phyloP scores from a whole-genome alignment of 495 filamentous ascomycete species.

The Lasiosphaeria ovina region DNA sequence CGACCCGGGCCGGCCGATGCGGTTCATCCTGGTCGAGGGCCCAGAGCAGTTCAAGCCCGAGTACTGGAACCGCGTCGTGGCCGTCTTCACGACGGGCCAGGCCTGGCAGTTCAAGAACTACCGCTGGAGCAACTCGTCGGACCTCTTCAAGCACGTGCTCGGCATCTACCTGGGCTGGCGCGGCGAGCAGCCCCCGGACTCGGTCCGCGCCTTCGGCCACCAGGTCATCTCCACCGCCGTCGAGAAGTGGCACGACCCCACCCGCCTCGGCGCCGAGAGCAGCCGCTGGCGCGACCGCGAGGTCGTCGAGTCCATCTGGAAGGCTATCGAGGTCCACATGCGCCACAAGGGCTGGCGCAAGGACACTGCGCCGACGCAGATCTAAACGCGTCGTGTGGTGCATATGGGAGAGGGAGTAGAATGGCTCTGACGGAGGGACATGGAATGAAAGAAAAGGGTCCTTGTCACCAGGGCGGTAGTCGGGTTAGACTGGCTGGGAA shows the following conservation, averaged over 20 bases:
- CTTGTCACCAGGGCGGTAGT: too few relatives aligned
- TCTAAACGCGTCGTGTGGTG: conserved; percentile 24
- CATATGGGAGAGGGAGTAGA: too few relatives aligned
- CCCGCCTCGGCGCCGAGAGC: conserved; percentile 46
- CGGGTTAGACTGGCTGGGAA: too few relatives aligned
- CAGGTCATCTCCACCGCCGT: conserved; percentile 71
- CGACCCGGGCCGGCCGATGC: conserved; percentile 67
- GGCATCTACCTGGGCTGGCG: conserved; percentile 91
- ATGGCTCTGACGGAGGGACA: too few relatives aligned
- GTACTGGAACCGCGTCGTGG: conserved; percentile 95
- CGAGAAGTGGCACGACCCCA: conserved; percentile 71
- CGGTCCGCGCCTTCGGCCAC: conserved; percentile 79
- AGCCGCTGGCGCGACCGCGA: conserved; percentile 89
- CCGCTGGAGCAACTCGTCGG: conserved; percentile 86
- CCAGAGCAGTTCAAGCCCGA: conserved; percentile 95
- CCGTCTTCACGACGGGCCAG: conserved; percentile 97
- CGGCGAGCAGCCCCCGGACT: conserved; percentile 74
- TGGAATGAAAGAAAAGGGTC: too few relatives aligned
- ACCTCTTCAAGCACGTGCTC: conserved; percentile 82
- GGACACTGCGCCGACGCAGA: conserved; percentile 56
- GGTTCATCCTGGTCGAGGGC: conserved; percentile 92
- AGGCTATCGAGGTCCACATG: conserved; percentile 85
- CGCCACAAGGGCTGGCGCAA: conserved; percentile 75
- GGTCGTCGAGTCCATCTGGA: conserved; percentile 92
- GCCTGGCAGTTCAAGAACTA: conserved; percentile 98